phyloP scores from a whole-genome alignment of 2,329 filamentous ascomycete species.

The Nigrograna mackinnonii region DNA sequence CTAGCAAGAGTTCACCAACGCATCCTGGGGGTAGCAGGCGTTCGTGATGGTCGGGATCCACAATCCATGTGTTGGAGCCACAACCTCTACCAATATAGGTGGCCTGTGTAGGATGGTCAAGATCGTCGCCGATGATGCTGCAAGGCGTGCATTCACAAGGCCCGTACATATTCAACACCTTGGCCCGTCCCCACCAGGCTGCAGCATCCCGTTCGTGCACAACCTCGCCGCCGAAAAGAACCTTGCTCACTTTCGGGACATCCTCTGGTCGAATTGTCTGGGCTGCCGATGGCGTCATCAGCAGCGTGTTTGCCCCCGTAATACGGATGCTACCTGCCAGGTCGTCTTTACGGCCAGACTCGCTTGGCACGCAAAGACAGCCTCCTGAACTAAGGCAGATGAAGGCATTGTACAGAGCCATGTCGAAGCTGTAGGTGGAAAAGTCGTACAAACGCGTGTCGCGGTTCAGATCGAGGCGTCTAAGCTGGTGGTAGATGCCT shows the following conservation, averaged over 20 bases:
- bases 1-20: slow-evolving; percentile 27
- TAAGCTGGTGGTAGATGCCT: neutral
- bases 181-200: slow-evolving; percentile 12
- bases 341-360: slow-evolving; percentile 54
- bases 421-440: slow-evolving; percentile 50
- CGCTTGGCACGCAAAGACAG: slow-evolving; percentile 55
- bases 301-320: slow-evolving; percentile 1
- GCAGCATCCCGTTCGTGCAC: slow-evolving; percentile 4
- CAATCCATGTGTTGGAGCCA: slow-evolving; percentile 23
- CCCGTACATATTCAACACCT: slow-evolving; percentile 19
- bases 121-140: slow-evolving; percentile 10
- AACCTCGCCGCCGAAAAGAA: slow-evolving; percentile 8
- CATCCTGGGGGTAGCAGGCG: slow-evolving; percentile 16
- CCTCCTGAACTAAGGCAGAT: slow-evolving; percentile 51
- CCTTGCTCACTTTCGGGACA: neutral
- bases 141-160: slow-evolving; percentile 15
- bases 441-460: slow-evolving; percentile 57
- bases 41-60: slow-evolving; percentile 19
- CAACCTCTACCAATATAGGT: slow-evolving; percentile 10
- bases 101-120: too few species aligned
- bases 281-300: slow-evolving; percentile 14
- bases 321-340: slow-evolving; percentile 4
- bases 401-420: slow-evolving; percentile 54
- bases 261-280: slow-evolving; percentile 35
- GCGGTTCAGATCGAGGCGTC: slow-evolving; percentile 57